These are phyloP conservation scores for Globisporangium ultimum DNA, from an alignment of 352 stramenopile genomes.

Conservation along the genomic window DNA sequence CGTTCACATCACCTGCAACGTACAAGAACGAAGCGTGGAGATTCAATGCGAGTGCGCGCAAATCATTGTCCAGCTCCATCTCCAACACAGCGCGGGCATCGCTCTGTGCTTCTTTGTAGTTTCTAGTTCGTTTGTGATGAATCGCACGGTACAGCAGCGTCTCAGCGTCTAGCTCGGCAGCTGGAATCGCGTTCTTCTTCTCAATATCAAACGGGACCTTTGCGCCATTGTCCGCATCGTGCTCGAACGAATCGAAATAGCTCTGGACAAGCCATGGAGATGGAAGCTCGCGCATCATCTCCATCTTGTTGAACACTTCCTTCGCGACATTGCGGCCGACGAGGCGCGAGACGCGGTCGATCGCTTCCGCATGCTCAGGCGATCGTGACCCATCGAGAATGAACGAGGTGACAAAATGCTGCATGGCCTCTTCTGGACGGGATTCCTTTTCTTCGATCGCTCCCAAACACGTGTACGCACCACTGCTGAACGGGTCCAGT, in stretches of 20 bases:
- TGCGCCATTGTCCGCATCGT: slow-evolving; percentile 62
- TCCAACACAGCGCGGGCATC: slow-evolving; percentile 39
- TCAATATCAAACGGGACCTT: slow-evolving; percentile 59
- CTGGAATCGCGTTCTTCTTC: slow-evolving; percentile 38
- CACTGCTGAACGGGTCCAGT: slow-evolving; percentile 66
- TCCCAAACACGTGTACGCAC: slow-evolving; percentile 67
- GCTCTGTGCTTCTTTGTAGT: slow-evolving; percentile 46
- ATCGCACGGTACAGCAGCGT: slow-evolving; percentile 62
- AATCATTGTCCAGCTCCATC: slow-evolving; percentile 34
- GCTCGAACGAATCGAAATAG: slow-evolving; percentile 85
- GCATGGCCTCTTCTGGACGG: slow-evolving; percentile 60
- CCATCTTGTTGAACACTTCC: slow-evolving; percentile 63
- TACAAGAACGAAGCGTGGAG: slow-evolving; percentile 82
- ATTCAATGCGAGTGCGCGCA: slow-evolving; percentile 62
- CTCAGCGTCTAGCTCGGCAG: slow-evolving; percentile 44
- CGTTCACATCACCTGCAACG: slow-evolving; percentile 70
- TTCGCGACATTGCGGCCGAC: slow-evolving; percentile 69
- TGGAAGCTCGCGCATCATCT: slow-evolving; percentile 68
- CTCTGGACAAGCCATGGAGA: slow-evolving; percentile 77
- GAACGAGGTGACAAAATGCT: slow-evolving; percentile 80
- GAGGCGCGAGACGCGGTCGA: slow-evolving; percentile 64
- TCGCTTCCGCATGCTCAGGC: slow-evolving; percentile 58
- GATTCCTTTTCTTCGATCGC: slow-evolving; percentile 53
- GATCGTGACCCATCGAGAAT: slow-evolving; percentile 79
- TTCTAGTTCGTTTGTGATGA: slow-evolving; percentile 56